Evolutionary conservation across 2,329 filamentous ascomycete species (phyloP).

Genomic region (Ophiostoma angusticollis): DNA sequence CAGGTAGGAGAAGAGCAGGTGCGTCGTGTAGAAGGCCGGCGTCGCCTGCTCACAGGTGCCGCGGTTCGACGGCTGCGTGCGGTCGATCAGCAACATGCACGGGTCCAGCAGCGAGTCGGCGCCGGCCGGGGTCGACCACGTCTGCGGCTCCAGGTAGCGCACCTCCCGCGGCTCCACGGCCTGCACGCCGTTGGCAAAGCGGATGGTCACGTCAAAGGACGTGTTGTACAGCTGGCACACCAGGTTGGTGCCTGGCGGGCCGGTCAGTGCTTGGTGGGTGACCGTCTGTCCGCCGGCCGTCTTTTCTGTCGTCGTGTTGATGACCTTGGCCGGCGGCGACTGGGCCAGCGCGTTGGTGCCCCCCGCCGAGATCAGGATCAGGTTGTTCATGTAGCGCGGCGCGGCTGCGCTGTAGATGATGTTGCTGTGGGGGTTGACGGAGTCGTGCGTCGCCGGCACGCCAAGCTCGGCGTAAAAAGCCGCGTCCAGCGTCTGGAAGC

Average conservation of each 20-base stretch:
- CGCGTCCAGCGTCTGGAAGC: conserved; percentile 1
- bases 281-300: not conserved
- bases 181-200: conserved; percentile 6
- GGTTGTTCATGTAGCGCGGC: conserved; percentile 7
- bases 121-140: not conserved
- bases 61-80: not conserved
- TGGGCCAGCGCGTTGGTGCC: conserved; percentile 4
- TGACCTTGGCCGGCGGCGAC: not conserved
- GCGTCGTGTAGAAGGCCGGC: conserved; percentile 1
- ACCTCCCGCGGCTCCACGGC: conserved; percentile 1
- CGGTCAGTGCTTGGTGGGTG: not conserved
- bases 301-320: conserved; percentile 5
- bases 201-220: conserved; percentile 6
- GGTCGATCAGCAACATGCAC: too few relatives aligned
- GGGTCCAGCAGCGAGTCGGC: too few relatives aligned
- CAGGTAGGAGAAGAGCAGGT: conserved; percentile 6
- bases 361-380: conserved; percentile 1
- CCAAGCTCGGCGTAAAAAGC: conserved; percentile 8
- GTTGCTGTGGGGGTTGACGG: too few relatives aligned
- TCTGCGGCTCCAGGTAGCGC: conserved; percentile 5
- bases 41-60: conserved; percentile 4
- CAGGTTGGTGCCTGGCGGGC: conserved; percentile 4
- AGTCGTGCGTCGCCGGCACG: not conserved
- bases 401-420: conserved; percentile 4
- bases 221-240: conserved; percentile 12